Evolutionary conservation across 208 protist genomes (phyloP).

Genomic region (Leishmania guyanensis): DNA sequence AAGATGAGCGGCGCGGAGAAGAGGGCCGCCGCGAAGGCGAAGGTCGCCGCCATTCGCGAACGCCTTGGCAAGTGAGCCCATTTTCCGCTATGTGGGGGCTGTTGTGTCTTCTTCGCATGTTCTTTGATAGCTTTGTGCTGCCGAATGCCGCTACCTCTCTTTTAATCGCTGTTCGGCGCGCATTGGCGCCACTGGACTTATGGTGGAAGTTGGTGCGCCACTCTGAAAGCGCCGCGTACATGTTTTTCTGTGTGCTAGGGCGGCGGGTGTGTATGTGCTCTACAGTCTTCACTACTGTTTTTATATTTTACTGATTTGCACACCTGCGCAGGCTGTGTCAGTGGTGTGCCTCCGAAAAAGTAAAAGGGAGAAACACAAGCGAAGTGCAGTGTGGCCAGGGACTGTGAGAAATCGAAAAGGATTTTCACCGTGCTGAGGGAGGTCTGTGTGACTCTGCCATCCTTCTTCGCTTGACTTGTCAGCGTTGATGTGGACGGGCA

Average conservation of each 20-base stretch:
- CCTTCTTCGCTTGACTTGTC: background rate
- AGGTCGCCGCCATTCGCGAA: constrained; percentile 65
- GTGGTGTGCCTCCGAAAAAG: background rate
- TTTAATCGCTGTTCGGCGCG: background rate
- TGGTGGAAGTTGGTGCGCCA: no score
- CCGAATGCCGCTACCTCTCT: no score
- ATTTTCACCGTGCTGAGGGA: background rate
- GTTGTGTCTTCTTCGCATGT: no score
- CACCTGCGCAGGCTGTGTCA: background rate
- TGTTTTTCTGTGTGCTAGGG: background rate
- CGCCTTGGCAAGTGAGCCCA: constrained; percentile 44
- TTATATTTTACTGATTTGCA: background rate
- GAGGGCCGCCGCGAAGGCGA: constrained; percentile 32
- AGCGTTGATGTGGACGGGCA: no score
- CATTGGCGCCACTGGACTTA: no score
- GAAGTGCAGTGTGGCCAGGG: background rate
- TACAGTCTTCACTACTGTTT: background rate
- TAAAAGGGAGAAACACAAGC: background rate
- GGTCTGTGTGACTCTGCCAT: background rate
- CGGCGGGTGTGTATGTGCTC: background rate
- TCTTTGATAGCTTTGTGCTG: no score
- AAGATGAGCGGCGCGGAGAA: constrained; percentile 56
- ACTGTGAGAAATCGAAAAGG: background rate
- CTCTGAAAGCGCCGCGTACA: background rate
- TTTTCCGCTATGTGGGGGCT: background rate